A percentile compares a stretch with the other conserved stretches of the same genome.
phyloP scores from a whole-genome alignment of 208 protist genomes.

The Wallacemonas sp. region DNA sequence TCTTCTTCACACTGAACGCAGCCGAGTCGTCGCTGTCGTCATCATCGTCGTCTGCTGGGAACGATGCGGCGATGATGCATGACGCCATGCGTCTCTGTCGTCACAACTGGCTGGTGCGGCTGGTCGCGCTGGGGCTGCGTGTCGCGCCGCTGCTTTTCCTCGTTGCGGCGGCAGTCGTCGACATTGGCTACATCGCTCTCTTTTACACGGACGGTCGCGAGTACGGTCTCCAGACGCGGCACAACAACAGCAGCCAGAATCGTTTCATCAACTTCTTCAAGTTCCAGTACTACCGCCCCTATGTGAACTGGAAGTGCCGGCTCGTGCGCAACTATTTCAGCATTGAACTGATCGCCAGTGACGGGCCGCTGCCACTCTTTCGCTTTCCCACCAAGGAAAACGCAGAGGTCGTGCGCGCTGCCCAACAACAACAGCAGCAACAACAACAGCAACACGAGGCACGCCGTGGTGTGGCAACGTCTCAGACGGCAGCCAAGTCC shows the following conservation, averaged over 20 bases:
- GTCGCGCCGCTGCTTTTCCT: conserved; percentile 6
- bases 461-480: no score
- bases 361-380: conserved; percentile 42
- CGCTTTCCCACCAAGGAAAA: conserved; percentile 20
- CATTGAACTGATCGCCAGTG: conserved; percentile 34
- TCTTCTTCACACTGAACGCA: neutral
- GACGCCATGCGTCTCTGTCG: no score
- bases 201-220: conserved; percentile 30
- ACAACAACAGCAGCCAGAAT: conserved; percentile 26
- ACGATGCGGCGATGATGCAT: no score
- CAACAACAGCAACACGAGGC: no score
- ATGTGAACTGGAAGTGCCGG: conserved; percentile 24
- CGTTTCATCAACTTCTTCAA: conserved; percentile 33
- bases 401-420: neutral
- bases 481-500: no score
- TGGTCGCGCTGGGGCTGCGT: conserved; percentile 4
- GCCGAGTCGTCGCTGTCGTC: no score
- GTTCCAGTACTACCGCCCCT: conserved; percentile 22
- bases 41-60: no score
- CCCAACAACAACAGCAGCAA: neutral
- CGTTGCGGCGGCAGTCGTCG: neutral
- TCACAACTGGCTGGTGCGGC: neutral
- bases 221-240: conserved; percentile 28
- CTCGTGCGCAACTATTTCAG: conserved; percentile 35
- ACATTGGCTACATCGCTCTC: conserved; percentile 23